Evolutionary conservation across 176 grass and related monocot species (phyloP).

Genomic region (Carex kokanica): DNA sequence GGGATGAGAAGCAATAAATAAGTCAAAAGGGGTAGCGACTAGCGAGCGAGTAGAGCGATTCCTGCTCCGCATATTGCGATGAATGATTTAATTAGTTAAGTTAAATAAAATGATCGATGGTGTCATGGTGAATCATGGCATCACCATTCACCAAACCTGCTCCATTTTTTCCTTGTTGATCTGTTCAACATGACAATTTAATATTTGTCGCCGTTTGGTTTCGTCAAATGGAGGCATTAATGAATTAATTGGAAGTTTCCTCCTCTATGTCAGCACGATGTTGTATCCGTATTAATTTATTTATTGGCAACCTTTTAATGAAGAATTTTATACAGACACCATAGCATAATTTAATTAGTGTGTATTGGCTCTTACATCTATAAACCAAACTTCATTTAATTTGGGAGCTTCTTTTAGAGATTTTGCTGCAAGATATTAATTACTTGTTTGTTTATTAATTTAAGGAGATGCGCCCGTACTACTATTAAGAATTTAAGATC

Average conservation of each 20-base stretch:
- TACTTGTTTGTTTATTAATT: background rate
- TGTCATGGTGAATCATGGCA: constrained; percentile 19
- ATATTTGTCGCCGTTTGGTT: constrained; percentile 9
- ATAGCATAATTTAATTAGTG: background rate
- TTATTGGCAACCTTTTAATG: background rate
- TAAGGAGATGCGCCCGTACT: background rate
- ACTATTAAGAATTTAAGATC: too few relatives aligned
- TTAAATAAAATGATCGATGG: background rate
- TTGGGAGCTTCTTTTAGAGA: background rate
- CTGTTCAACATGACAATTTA: constrained; percentile 23
- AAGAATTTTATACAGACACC: background rate
- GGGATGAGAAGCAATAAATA: constrained; percentile 4
- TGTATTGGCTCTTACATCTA: background rate
- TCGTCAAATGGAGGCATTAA: constrained; percentile 21
- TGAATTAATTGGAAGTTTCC: constrained; percentile 28
- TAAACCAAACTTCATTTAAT: background rate
- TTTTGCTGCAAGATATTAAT: background rate
- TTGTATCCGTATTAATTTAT: constrained; percentile 23
- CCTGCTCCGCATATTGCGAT: constrained; percentile 21
- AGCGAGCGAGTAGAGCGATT: background rate
- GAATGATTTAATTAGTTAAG: background rate
- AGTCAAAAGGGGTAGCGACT: too few relatives aligned
- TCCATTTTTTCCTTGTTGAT: constrained; percentile 21
- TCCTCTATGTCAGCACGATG: background rate
- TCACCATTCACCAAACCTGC: constrained; percentile 32